Percentiles rank a stretch among this genome's conserved stretches.
Conservation (phyloP, 2,329 filamentous ascomycete species). For the Penicillium sp. region DNA sequence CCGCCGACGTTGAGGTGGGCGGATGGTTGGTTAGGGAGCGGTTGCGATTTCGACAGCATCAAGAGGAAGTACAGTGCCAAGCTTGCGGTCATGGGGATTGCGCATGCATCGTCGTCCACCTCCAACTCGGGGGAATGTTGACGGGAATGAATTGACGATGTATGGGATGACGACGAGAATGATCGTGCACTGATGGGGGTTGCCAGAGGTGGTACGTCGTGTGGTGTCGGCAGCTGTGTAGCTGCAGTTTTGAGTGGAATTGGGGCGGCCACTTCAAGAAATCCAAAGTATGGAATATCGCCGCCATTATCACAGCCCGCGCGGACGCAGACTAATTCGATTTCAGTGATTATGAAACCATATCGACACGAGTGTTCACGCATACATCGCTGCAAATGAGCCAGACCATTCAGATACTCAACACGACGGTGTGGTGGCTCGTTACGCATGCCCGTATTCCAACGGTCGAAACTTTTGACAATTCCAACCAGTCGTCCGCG, state of each 20-base stretch:
- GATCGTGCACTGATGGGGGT: constrained; percentile 36
- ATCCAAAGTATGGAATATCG: constrained; percentile 81
- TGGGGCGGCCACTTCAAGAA: constrained; percentile 71
- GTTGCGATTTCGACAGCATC: constrained; percentile 66
- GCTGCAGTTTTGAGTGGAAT: constrained; percentile 57
- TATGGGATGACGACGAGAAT: constrained; percentile 29
- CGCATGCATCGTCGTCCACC: constrained; percentile 20
- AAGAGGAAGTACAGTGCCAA: constrained; percentile 68
- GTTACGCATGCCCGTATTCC: constrained; percentile 92
- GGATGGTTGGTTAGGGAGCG: constrained; percentile 60
- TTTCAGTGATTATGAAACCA: constrained; percentile 95
- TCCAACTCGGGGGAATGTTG: constrained; percentile 11
- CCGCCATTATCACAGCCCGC: constrained; percentile 66
- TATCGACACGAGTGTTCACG: constrained; percentile 91
- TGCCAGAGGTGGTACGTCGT: constrained; percentile 31
- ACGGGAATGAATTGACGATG: constrained; percentile 23
- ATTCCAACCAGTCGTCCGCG: constrained; percentile 75
- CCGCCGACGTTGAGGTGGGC: constrained; percentile 66
- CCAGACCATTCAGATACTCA: constrained; percentile 83
- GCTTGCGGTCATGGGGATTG: constrained; percentile 57
- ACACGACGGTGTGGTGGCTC: constrained; percentile 84
- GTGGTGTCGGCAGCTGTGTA: constrained; percentile 12
- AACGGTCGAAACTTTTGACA: constrained; percentile 89
- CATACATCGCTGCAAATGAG: constrained; percentile 88
- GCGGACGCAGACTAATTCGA: constrained; percentile 88